Conservation (phyloP, 2,329 filamentous ascomycete genomes). For the Xylariaceae sp. region DNA sequence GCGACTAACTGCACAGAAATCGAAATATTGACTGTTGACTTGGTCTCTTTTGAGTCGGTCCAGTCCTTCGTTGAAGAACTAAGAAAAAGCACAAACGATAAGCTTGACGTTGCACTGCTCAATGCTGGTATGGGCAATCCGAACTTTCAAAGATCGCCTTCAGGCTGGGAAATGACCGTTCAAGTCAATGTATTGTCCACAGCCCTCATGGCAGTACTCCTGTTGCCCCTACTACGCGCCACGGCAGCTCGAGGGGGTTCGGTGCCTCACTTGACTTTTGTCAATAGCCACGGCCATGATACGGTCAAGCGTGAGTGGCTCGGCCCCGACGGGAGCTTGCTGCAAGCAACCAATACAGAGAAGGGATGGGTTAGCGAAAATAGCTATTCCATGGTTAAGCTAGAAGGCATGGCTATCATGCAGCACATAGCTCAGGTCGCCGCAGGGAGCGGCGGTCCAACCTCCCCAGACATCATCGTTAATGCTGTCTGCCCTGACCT, state of each 20-base stretch:
- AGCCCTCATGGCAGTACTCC: conserved; percentile 7
- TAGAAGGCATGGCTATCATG: conserved; percentile 1
- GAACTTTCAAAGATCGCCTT: background rate
- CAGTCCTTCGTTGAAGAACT: conserved; percentile 4
- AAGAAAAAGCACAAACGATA: background rate
- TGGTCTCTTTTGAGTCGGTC: conserved; percentile 14
- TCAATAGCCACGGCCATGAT: conserved; percentile 6
- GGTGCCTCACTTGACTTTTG: conserved; percentile 4
- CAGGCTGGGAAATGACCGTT: conserved; percentile 3
- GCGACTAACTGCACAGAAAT: background rate
- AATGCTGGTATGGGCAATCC: conserved; percentile 2
- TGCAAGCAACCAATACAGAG: background rate
- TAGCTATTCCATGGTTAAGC: conserved; percentile 4
- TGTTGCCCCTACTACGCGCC: conserved; percentile 1
- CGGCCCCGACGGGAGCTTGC: background rate
- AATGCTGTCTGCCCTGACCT: background rate
- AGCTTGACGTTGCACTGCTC: conserved; percentile 2
- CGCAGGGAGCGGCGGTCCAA: too few species aligned
- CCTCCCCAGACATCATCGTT: too few species aligned
- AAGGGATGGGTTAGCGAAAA: background rate
- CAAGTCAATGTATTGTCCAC: conserved; percentile 8
- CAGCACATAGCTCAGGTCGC: background rate
- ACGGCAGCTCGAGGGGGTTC: background rate
- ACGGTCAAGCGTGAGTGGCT: conserved; percentile 1
- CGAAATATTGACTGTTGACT: conserved; percentile 2